Base-by-base conservation (phyloP, 306 rosid genomes). In the Casuarina glauca region DNA sequence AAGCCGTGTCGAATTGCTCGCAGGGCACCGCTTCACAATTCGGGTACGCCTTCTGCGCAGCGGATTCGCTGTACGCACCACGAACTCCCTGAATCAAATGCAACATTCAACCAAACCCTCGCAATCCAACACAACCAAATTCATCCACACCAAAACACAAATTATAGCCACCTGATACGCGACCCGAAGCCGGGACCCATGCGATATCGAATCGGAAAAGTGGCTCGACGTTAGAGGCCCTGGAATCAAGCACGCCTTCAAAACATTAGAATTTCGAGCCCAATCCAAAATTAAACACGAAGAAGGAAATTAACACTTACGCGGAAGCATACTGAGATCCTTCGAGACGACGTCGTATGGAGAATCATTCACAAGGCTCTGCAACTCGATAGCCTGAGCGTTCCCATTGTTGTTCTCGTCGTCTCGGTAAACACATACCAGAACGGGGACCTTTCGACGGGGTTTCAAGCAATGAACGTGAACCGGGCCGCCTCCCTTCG, bases 11-110 rank as follows among this genome's bases (percentile, higher is more conserved):
- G 74, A 95, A 95, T 81, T 93, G 94, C 74, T 93, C 97, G 48
- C 97, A 95, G 44, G 99, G 97, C 85, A 95, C 97, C 15, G 99
- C 91, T 87, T 95, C 94, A 16, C 99, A 95, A 81, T 91, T 91
- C 20, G 96, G 99, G 71, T 95, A 95, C 6, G 99, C 99, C 86
- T 95, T 93, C 70, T 83, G 90, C 0, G 97, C 97, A 2, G 99
- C 99, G 12, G 93, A 86, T 79, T 93, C 99, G 57, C 99, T 91
- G 68, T 91, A 93, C 74, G 99, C 97, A 51, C 99, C 99, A 26
- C 46, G 84, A 87, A 91, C 97, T 57, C 97, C 99, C 97, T 95
- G 84, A 78, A 87, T n/a, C 17, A 6, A 79, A 41, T 52, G 50
- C 45, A 85, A 71, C 36, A 60, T 74, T 83, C 60, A 80, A 55